Evolutionary conservation across 2,329 filamentous ascomycete species (phyloP), one percentile per base, ranked within the genome.

Genomic region (Penicillium decumbens): DNA sequence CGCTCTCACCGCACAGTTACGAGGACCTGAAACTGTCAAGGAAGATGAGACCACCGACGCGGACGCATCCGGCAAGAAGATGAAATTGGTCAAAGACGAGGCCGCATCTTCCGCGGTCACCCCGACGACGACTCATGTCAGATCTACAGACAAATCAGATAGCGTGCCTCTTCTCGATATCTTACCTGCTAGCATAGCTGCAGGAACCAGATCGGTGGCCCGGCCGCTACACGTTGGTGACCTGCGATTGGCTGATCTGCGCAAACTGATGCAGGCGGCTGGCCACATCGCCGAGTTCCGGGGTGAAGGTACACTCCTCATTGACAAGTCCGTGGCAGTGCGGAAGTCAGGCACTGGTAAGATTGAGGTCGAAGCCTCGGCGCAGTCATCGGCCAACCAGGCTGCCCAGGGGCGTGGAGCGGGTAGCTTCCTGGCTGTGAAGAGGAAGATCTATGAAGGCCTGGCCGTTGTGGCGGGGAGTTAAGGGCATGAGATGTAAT

Each of bases 181-280:
- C 18, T 71, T 85, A 2, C 79, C 81, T 3, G 67, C 75, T 5
- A 81, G 74, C 53, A 73, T 91, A 71, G 81, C 84, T 3, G 85
- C 88, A 0, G 85, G 87, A 0, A 85, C 87, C 6, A 80, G 88
- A 53, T 85, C 88, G 3, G 83, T 87, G 29, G 85, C 89, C 0
- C 89, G 92, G 56, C 90, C 93, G 9, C 83, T 98, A 40, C 93
- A 97, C 67, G 93, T 98, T 3, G 93, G 93, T 54, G 93, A 98
- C 68, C 75, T 97, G 37, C 82, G 92, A 20, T 80, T 98, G 15
- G 89, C 92, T 0, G 91, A 97, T 67, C 75, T 98, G 50, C 80
- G 93, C 44, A 85, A 88, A 52, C 80, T 91, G 18, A 88, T 98
- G 83, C 85, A 89, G 62, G 77, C 80, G 12, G 80, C 85, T 3